Evolutionary conservation across 192 early-diverging fungal species (phyloP).

Genomic region (Backusella westeae): DNA sequence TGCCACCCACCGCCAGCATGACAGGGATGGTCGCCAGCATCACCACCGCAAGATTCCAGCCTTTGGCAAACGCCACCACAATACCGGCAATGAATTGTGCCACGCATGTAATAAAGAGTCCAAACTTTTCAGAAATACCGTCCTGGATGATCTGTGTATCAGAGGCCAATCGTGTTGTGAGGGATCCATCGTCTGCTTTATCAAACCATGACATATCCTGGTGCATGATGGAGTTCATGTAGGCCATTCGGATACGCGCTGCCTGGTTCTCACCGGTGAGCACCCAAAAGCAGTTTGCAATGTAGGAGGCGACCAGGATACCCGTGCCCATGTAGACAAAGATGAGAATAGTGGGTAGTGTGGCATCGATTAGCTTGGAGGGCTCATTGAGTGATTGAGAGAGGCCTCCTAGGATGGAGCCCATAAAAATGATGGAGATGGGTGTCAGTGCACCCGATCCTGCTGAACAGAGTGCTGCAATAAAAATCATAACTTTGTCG

Average conservation of each 20-base stretch:
- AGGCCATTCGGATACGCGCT: conserved; percentile 66
- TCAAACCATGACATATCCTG: conserved; percentile 91
- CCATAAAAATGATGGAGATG: conserved; percentile 30
- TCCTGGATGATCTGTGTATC: conserved; percentile 86
- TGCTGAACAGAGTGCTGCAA: conserved; percentile 8
- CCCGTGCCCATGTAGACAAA: conserved; percentile 58
- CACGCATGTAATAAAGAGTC: conserved; percentile 60
- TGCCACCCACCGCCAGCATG: conserved; percentile 36
- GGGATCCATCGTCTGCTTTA: conserved; percentile 64
- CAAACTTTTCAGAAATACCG: conserved; percentile 81
- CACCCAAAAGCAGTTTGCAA: conserved; percentile 54
- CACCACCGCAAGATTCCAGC: conserved; percentile 79
- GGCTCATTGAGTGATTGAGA: conserved; percentile 4
- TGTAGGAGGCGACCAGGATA: conserved; percentile 54
- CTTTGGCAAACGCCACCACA: conserved; percentile 66
- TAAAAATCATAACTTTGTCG: conserved; percentile 13
- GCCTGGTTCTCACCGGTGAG: conserved; percentile 44
- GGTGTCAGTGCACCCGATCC: conserved; percentile 29
- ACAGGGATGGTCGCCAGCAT: conserved; percentile 71
- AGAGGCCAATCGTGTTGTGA: conserved; percentile 79
- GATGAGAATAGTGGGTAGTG: conserved; percentile 33
- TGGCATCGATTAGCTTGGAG: conserved; percentile 10
- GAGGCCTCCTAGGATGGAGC: conserved; percentile 24
- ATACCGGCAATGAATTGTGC: conserved; percentile 69
- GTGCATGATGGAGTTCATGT: conserved; percentile 72